A percentile compares a stretch with the other conserved stretches of the same genome.
Conservation (phyloP, 108 stramenopile species). For the Discostella pseudostelligera region DNA sequence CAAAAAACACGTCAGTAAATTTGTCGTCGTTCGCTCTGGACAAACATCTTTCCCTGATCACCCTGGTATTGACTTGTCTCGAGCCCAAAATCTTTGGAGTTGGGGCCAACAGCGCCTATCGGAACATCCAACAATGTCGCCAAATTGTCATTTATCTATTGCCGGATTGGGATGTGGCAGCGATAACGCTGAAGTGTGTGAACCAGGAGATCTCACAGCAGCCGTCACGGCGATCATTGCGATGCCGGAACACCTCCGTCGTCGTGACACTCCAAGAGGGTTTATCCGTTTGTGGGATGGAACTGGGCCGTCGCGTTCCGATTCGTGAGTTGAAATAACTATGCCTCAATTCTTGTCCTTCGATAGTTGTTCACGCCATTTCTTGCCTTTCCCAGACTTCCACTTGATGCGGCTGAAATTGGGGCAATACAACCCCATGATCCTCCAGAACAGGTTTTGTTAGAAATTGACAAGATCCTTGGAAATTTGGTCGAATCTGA, state of each 20-base stretch:
- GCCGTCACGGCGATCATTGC: constrained; percentile 66
- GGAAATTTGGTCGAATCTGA: constrained; percentile 14
- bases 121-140: constrained; percentile 55
- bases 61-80: constrained; percentile 13
- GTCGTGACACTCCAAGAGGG: constrained; percentile 48
- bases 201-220: constrained; percentile 66
- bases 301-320: constrained; percentile 69
- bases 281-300: constrained; percentile 89
- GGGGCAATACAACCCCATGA: constrained; percentile 27
- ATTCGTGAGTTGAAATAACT: constrained; percentile 50
- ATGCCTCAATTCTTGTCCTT: not conserved
- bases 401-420: constrained; percentile 19
- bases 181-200: constrained; percentile 26
- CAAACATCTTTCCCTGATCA: constrained; percentile 12
- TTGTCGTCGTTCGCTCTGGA: constrained; percentile 21
- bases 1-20: constrained; percentile 14
- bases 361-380: not conserved
- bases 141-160: constrained; percentile 38
- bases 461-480: constrained; percentile 40
- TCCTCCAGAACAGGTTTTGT: constrained; percentile 57
- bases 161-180: constrained; percentile 30
- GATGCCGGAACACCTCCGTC: constrained; percentile 28
- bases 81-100: constrained; percentile 52
- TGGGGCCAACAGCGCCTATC: constrained; percentile 65
- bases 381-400: constrained; percentile 28